Evolutionary conservation across 129 eudicot species (phyloP), one percentile per base, ranked within the genome.

Genomic region (Flaveria bidentis): DNA sequence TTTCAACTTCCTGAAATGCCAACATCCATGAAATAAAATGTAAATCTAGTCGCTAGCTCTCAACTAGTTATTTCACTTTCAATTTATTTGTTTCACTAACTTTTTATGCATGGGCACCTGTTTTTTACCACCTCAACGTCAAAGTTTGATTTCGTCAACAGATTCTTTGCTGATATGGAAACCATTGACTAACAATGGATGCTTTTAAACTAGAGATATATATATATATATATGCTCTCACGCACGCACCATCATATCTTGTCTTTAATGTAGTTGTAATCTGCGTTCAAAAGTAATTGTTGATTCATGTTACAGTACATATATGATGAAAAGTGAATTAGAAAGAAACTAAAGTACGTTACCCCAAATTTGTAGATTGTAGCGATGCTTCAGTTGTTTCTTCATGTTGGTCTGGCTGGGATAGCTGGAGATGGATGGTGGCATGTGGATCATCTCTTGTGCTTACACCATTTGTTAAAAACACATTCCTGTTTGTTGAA

Each of bases 341-440:
- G 71, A 64, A 41, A 33, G 71, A 64, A 41, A 2, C 60, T 83
- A 13, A 51, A 53, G 6, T 20, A 20, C 22, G 22, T 71, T 83
- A 90, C 96, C 91, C 86, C 80, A 88, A 70, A 58, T 78, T 81
- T 72, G 89, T 75, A 51, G 76, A 78, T 33, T 76, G 84, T 30
- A 73, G 53, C 75, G 85, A 67, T 67, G 86, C 55, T 78, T 87
- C 87, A 13, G 25, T 18, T 50, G 64, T 12, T 26, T 26, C 30
- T 20, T 62, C 72, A 8, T 86, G 81, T 81, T 86, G 93, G 74
- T 80, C 86, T 75, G 96, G 96, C 77, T 82, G 90, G 63, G 90
- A 84, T 72, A 90, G 92, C 72, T 90, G 92, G 70, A 87, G 90
- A 76, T 84, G 76, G 17, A 84, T 88, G 71, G 87, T 76, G 79